Conservation (phyloP, 352 stramenopile genomes). For the Blastocystis sp. region DNA sequence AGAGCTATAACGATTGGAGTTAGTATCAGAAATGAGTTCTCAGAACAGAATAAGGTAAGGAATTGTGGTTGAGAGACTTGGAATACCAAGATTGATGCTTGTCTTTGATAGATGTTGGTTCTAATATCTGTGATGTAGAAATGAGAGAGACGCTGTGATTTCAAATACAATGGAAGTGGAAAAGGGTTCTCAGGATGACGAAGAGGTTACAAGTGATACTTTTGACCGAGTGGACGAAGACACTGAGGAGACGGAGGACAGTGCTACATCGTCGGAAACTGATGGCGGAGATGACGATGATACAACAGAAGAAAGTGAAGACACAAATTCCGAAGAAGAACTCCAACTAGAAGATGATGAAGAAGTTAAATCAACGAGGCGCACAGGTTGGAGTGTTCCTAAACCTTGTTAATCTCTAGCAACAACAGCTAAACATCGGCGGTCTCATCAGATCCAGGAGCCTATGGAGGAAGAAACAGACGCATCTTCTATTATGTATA, state of each 20-base stretch:
- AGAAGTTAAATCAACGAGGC: not conserved
- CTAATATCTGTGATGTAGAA: conserved; percentile 20
- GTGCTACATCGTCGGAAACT: not conserved
- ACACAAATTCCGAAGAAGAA: not conserved
- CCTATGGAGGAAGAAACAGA: conserved; percentile 24
- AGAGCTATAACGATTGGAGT: not conserved
- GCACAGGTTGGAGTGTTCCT: conserved; percentile 5
- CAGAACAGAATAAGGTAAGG: not conserved
- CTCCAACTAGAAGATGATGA: conserved; percentile 56
- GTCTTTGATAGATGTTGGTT: not conserved
- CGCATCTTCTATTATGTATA: conserved; percentile 30
- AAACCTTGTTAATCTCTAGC: not conserved
- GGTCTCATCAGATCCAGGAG: not conserved
- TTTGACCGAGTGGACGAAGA: conserved; percentile 36
- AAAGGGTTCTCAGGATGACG: not conserved
- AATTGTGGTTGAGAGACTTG: not conserved
- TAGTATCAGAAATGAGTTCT: not conserved
- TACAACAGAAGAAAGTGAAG: conserved; percentile 21
- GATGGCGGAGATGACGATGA: conserved; percentile 6
- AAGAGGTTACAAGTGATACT: conserved; percentile 18
- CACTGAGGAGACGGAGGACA: conserved; percentile 27
- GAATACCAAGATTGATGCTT: no score
- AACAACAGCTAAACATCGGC: not conserved
- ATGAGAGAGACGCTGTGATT: not conserved
- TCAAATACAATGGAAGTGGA: not conserved